phyloP scores from a whole-genome alignment of 345 rosid species.

The Citrus trifoliata region DNA sequence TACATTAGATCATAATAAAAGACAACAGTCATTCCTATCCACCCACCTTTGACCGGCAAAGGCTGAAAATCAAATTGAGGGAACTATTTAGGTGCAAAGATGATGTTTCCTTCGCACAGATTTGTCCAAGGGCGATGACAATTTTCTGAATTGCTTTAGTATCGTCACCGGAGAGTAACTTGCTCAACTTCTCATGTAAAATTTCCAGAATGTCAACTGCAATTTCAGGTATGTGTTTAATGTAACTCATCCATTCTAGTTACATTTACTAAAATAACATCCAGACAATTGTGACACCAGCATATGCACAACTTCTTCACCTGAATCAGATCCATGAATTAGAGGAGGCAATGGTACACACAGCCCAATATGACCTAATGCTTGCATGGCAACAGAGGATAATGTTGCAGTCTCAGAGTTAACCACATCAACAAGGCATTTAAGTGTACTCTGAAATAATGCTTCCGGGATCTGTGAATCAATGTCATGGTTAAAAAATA shows the following conservation, averaged over 20 bases:
- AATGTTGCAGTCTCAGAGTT: conserved; percentile 64
- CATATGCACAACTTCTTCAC: conserved; percentile 39
- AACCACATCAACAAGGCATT: conserved; percentile 63
- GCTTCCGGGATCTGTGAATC: conserved; percentile 57
- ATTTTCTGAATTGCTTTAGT: conserved; percentile 76
- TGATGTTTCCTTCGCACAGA: conserved; percentile 71
- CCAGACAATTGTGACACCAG: conserved; percentile 1
- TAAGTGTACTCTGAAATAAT: conserved; percentile 57
- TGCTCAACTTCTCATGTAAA: conserved; percentile 70
- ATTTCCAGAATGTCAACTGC: conserved; percentile 59
- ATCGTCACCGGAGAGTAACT: conserved; percentile 82
- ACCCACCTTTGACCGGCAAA: conserved; percentile 93
- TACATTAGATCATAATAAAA: background rate
- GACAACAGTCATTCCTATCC: conserved; percentile 13
- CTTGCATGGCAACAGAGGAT: conserved; percentile 94
- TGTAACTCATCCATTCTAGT: conserved; percentile 12
- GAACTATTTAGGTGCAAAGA: conserved; percentile 54
- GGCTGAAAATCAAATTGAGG: conserved; percentile 78
- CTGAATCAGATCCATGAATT: conserved; percentile 50
- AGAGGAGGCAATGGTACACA: conserved; percentile 64
- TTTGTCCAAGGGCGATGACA: conserved; percentile 80
- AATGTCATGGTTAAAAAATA: conserved; percentile 6
- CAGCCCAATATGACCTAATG: conserved; percentile 90
- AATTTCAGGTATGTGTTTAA: conserved; percentile 20
- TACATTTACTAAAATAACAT: conserved; percentile 6